Evolutionary conservation across 192 early-diverging fungal genomes (phyloP), one percentile per base, ranked within the genome.

Genomic region (Linnemannia hyalina): DNA sequence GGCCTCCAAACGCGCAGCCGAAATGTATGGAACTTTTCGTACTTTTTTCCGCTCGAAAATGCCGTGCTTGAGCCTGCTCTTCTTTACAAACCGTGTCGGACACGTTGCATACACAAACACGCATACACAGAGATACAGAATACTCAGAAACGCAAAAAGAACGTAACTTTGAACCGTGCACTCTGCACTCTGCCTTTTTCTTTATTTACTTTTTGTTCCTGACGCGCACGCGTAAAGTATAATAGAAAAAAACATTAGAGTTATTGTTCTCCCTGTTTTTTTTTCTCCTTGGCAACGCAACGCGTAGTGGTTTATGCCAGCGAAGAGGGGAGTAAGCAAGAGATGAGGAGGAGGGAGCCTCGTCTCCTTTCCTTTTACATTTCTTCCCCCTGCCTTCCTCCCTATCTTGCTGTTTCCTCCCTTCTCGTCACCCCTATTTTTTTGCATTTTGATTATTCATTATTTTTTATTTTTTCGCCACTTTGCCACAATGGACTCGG

Each of bases 1-100:
- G 60, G 60, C n/a, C 60, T 65, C 60, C 60, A 15, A 65, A 65
- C 60, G 60, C 60, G 60, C 60, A 65, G 60, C 60, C 32, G 29
- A 65, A 13, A 65, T 65, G 60, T 65, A 65, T 65, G 69, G 38
- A 70, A 41, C 69, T 35, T 41, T 42, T 42, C n/a, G 32, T 69
- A 26, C 13, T 40, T 68, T 36, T 20, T 22, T 35, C 35, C 5
- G 68, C 68, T 16, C 38, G 40, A 20, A 52, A 52, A 52, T 13
- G 3, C n/a, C 4, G 38, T 10, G 0, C 11, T 13, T 46, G 44
- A 15, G 44, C 44, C 44, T 46, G 32, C 38, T n/a, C 54, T 23
- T 23, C n/a, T n/a, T 10, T 60, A 11, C 57, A 26, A 26, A 60
- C n/a, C 57, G 57, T 60, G n/a, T 60, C n/a, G 57, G 57, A 65